Conservation (phyloP, 768 basidiomycete species). For the Calvatia gigantea region DNA sequence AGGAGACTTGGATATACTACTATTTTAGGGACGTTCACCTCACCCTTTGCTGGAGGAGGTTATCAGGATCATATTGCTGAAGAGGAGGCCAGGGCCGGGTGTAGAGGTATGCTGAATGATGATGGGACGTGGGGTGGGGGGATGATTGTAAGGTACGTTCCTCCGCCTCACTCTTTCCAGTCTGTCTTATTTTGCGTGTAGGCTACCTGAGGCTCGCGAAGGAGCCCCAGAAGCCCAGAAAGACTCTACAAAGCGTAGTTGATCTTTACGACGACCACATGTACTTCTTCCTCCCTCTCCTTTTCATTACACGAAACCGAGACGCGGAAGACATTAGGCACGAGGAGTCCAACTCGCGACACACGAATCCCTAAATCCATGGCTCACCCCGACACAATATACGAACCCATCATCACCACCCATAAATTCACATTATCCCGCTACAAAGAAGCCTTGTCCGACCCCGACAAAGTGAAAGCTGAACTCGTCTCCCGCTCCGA, state of each 20-base stretch:
- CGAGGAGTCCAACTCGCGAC: slow-evolving; percentile 67
- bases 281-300: too few species aligned
- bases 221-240: slow-evolving; percentile 71
- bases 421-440: slow-evolving; percentile 66
- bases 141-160: slow-evolving; percentile 66
- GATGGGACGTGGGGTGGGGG: slow-evolving; percentile 81
- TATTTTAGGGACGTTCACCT: slow-evolving; percentile 69
- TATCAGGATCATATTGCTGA: slow-evolving; percentile 37
- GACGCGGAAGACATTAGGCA: too few species aligned
- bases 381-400: slow-evolving; percentile 68
- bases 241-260: slow-evolving; percentile 69
- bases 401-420: slow-evolving; percentile 74
- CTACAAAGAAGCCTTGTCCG: slow-evolving; percentile 50
- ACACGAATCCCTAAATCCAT: slow-evolving; percentile 77
- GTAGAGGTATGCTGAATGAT: slow-evolving; percentile 1
- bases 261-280: too few species aligned
- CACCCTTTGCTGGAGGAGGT: slow-evolving; percentile 48
- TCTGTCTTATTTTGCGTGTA: slow-evolving; percentile 21
- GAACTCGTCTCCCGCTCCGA: slow-evolving; percentile 77
- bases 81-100: slow-evolving; percentile 40
- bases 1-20: slow-evolving; percentile 72
- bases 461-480: slow-evolving; percentile 46
- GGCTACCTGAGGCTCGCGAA: slow-evolving; percentile 79
- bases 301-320: too few species aligned
- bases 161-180: neutral